A percentile compares a stretch with the other conserved stretches of the same genome.
Conservation (phyloP, 2,329 filamentous ascomycete genomes). For the Anthostomella pinea region DNA sequence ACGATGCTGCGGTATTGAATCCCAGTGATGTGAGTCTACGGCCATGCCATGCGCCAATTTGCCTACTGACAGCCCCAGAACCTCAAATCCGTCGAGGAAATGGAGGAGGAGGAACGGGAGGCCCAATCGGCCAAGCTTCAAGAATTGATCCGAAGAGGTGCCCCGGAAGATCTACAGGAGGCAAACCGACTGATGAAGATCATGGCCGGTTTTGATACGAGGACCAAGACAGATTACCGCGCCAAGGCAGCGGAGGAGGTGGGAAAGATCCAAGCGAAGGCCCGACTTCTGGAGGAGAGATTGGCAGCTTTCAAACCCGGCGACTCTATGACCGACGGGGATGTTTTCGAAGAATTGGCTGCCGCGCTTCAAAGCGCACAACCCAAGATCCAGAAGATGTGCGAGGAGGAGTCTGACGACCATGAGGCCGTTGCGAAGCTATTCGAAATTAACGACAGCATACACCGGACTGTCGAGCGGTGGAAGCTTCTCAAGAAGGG, state of each 20-base stretch:
- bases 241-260: constrained; percentile 97
- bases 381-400: constrained; percentile 99
- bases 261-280: constrained; percentile 92
- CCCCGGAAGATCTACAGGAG: constrained; percentile 91
- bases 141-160: constrained; percentile 88
- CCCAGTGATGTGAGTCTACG: constrained; percentile 78
- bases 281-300: constrained; percentile 86
- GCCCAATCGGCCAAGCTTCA: constrained; percentile 98
- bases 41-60: constrained; percentile 4
- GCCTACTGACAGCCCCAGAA: constrained; percentile 56
- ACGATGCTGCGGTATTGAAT: constrained; percentile 95
- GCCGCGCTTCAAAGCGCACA: constrained; percentile 88
- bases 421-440: constrained; percentile 93
- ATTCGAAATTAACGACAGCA: constrained; percentile 97
- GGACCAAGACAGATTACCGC: constrained; percentile 94
- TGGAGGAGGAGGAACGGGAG: constrained; percentile 94
- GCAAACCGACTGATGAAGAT: constrained; percentile 98
- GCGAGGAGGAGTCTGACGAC: constrained; percentile 96
- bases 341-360: constrained; percentile 79
- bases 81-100: constrained; percentile 93
- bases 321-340: constrained; percentile 69
- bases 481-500: constrained; percentile 97
- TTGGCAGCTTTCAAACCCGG: constrained; percentile 79
- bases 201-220: constrained; percentile 95
- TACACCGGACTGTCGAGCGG: constrained; percentile 91